Conservation (phyloP, 2,329 filamentous ascomycete genomes). For the Diplodia mutila region DNA sequence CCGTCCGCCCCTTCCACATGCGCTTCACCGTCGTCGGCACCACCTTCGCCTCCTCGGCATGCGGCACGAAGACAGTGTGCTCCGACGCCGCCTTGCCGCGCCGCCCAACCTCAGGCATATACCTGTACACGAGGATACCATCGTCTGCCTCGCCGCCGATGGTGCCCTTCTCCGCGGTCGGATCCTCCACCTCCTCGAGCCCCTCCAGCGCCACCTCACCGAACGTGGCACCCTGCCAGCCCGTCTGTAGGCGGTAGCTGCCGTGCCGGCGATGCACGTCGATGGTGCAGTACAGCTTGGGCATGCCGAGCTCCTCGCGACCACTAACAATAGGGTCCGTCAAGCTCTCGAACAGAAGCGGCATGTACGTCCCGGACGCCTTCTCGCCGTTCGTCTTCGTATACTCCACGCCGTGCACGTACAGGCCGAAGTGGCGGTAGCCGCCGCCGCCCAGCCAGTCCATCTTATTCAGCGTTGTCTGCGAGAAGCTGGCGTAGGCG, state of each 20-base stretch:
- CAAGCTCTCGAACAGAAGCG: constrained; percentile 61
- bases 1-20: constrained; percentile 46
- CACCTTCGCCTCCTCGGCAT: constrained; percentile 37
- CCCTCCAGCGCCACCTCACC: constrained; percentile 37
- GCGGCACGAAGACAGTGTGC: constrained; percentile 53
- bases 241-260: constrained; percentile 46
- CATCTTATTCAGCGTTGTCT: constrained; percentile 52
- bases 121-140: constrained; percentile 60
- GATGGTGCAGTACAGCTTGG: constrained; percentile 60
- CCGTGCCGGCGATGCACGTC: constrained; percentile 46
- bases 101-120: constrained; percentile 59
- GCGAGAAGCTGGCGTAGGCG: constrained; percentile 44
- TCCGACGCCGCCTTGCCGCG: constrained; percentile 58
- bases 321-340: constrained; percentile 64
- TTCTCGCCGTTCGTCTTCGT: constrained; percentile 53
- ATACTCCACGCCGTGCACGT: constrained; percentile 66
- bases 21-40: constrained; percentile 40
- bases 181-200: constrained; percentile 30
- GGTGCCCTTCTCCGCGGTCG: constrained; percentile 22
- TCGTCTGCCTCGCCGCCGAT: constrained; percentile 40
- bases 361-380: constrained; percentile 58
- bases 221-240: constrained; percentile 44
- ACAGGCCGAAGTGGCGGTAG: constrained; percentile 63
- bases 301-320: constrained; percentile 65
- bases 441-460: constrained; percentile 65